Evolutionary conservation across 2,329 filamentous ascomycete species (phyloP), one percentile per base, ranked within the genome.

Genomic region (Ascosphaera pollenicola): DNA sequence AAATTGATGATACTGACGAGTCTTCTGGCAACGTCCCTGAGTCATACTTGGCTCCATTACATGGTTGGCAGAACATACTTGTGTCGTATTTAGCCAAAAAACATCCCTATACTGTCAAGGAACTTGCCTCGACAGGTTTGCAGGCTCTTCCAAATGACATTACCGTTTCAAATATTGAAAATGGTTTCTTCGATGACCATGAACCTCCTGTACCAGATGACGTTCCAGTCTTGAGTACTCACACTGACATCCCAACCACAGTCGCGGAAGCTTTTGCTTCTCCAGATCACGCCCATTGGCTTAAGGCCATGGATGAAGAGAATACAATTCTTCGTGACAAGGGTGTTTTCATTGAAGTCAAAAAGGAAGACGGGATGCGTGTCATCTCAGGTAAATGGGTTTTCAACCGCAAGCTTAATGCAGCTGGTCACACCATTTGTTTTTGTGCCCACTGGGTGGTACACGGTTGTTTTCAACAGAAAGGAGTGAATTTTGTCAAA

Each of bases 291-390:
- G 24, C 5, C 8, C 17, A 34, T 18, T 39, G 38, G 38, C 17
- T 32, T 3, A n/a, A 39, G 18, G 38, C 38, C 32, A 39, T 39
- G 11, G 16, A 34, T 11, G 38, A 39, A 35, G 17, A 34, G 3
- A 24, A 24, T 10, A 24, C 10, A 10, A 24, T n/a, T 11, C 17
- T 32, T 3, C 11, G 26, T 4, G 26, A 28, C n/a, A 39, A 39
- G 26, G 17, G 17, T 16, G 34, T 30, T 7, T 39, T n/a, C 15
- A 32, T 16, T 16, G 8, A 32, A 10, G 38, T 39, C 7, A 26
- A 39, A 21, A 6, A 15, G 10, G 3, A 5, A 3, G 4, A 6
- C 3, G 15, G 8, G n/a, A 39, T 39, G 38, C 3, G 17, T 3
- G 30, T 35, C 8, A 26, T 35, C 4, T 32, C 15, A 4, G 38